phyloP scores from a whole-genome alignment of 805 yeast genomes.

The Candida patagonica region DNA sequence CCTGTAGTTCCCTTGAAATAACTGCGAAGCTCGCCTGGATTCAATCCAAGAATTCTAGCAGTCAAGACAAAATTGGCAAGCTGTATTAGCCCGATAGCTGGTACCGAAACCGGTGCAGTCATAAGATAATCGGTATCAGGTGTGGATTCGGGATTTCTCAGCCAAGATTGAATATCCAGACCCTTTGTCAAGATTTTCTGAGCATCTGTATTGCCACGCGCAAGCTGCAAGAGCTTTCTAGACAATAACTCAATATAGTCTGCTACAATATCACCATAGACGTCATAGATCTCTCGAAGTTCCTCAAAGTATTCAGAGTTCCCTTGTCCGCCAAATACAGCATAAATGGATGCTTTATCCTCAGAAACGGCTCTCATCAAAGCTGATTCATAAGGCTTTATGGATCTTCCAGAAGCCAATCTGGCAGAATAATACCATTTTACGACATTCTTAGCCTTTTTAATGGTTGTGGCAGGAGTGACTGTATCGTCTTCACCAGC shows the following conservation, averaged over 20 bases:
- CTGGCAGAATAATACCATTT: constrained; percentile 67
- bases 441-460: constrained; percentile 65
- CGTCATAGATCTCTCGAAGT: constrained; percentile 71
- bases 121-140: constrained; percentile 85
- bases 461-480: constrained; percentile 32
- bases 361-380: constrained; percentile 56
- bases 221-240: constrained; percentile 53
- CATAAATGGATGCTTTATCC: constrained; percentile 54
- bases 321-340: constrained; percentile 99
- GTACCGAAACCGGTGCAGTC: constrained; percentile 90
- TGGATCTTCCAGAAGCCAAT: constrained; percentile 40
- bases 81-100: constrained; percentile 94
- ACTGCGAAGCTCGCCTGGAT: constrained; percentile 80
- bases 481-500: constrained; percentile 36
- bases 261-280: constrained; percentile 64
- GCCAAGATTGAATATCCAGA: constrained; percentile 81
- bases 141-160: constrained; percentile 70
- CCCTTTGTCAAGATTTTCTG: constrained; percentile 91
- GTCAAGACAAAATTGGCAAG: constrained; percentile 87
- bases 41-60: constrained; percentile 69
- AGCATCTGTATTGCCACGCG: constrained; percentile 64
- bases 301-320: constrained; percentile 96
- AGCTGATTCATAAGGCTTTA: constrained; percentile 44
- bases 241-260: constrained; percentile 68
- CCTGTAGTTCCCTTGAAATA: constrained; percentile 41